Percentiles rank a stretch among this genome's conserved stretches.
Conservation (phyloP, 176 grass and related monocot genomes). For the Bonia amplexicaulis region DNA sequence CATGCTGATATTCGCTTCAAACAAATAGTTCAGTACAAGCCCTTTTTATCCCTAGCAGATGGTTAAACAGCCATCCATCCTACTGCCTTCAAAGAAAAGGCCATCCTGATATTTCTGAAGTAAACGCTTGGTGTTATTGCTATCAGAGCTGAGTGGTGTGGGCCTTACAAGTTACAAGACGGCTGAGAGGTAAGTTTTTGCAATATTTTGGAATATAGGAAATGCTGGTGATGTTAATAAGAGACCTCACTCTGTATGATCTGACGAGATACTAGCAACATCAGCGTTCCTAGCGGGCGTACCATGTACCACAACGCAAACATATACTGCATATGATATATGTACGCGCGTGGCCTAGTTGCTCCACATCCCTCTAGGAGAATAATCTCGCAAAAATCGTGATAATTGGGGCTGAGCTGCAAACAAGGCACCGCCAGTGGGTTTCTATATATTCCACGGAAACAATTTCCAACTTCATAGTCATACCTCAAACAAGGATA, state of each 20-base stretch:
- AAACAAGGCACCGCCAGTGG: not conserved
- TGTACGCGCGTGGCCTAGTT: not conserved
- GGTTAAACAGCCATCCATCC: no score
- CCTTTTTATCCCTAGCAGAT: no score
- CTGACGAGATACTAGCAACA: not conserved
- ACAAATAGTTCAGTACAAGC: no score
- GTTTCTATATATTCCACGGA: not conserved
- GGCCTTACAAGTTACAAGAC: no score
- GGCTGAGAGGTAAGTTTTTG: no score
- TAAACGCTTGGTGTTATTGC: no score
- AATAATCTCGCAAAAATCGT: not conserved
- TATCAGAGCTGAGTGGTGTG: no score
- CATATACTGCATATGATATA: not conserved
- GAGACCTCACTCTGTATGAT: not conserved
- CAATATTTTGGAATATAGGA: not conserved
- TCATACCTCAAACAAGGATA: not conserved
- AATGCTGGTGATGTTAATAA: not conserved
- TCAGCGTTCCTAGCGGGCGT: not conserved
- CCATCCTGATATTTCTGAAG: no score
- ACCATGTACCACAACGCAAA: not conserved
- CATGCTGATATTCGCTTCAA: no score
- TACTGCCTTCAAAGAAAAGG: no score
- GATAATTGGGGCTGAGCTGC: not conserved
- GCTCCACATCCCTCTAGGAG: not conserved
- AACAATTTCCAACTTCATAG: not conserved